phyloP scores from a whole-genome alignment of 2,329 filamentous ascomycete species.

The Keithomyces neogunnii region DNA sequence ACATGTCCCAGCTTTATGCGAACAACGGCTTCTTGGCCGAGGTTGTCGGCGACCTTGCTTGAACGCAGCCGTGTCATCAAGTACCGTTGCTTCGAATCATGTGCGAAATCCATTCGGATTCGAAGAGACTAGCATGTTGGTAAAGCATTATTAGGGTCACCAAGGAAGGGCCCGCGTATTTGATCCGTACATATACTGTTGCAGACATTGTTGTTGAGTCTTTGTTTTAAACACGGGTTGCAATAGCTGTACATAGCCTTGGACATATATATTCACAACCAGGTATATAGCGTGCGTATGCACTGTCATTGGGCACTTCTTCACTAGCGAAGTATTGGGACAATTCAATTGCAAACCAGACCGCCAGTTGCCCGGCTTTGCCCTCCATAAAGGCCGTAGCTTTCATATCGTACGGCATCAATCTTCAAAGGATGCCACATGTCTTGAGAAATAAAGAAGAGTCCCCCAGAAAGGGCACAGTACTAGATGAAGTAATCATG shows the following conservation, averaged over 20 bases:
- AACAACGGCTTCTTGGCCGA: conserved; percentile 47
- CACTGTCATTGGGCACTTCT: background rate
- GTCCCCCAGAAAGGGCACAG: too few species aligned
- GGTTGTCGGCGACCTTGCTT: conserved; percentile 27
- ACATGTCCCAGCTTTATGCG: conserved; percentile 50
- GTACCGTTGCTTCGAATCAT: too few species aligned
- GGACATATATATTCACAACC: background rate
- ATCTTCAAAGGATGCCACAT: too few species aligned
- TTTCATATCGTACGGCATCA: background rate
- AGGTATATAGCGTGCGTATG: background rate
- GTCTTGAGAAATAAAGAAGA: too few species aligned
- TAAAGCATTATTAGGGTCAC: too few species aligned
- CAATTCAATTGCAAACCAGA: background rate
- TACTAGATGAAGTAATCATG: too few species aligned
- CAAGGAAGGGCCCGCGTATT: too few species aligned
- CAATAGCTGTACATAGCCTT: background rate
- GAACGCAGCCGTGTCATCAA: background rate
- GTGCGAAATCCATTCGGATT: too few species aligned
- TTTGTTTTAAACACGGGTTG: too few species aligned
- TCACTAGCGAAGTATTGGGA: background rate
- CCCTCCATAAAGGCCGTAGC: background rate
- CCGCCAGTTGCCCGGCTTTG: background rate
- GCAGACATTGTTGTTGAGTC: too few species aligned
- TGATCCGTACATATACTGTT: too few species aligned
- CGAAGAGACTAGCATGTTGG: too few species aligned